Conservation (phyloP, 179 eudicot genomes). For the Heliamphora pulchella region DNA sequence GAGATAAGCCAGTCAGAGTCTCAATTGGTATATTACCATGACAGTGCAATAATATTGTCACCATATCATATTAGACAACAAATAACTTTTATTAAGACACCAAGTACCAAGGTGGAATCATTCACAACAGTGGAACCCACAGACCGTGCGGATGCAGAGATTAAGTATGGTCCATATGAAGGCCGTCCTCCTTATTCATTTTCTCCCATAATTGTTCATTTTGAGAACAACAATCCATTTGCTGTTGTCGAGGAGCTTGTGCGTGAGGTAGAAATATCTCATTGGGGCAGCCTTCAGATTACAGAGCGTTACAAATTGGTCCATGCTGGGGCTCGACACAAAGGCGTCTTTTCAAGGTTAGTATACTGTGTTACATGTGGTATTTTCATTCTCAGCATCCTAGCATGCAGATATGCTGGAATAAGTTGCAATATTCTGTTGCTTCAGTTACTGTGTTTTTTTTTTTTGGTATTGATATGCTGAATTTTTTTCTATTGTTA, state of each 20-base stretch:
- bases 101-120: conserved; percentile 73
- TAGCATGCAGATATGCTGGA: neutral
- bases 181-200: conserved; percentile 55
- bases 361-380: conserved; percentile 10
- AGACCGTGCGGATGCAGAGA: conserved; percentile 52
- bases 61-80: conserved; percentile 74
- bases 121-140: conserved; percentile 75
- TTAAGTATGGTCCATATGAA: conserved; percentile 85
- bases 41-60: conserved; percentile 76
- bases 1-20: conserved; percentile 89
- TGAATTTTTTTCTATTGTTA: neutral
- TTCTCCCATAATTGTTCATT: conserved; percentile 70
- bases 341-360: conserved; percentile 93
- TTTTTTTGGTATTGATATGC: neutral
- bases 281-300: conserved; percentile 87
- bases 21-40: conserved; percentile 87
- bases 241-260: conserved; percentile 95
- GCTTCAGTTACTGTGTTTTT: neutral
- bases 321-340: conserved; percentile 88
- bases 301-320: conserved; percentile 72
- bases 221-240: conserved; percentile 86
- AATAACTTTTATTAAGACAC: conserved; percentile 60
- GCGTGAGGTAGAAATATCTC: conserved; percentile 91
- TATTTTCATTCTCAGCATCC: neutral
- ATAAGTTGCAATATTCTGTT: neutral